phyloP scores from a whole-genome alignment of 257 asterid species.

The Jacaranda copaia region DNA sequence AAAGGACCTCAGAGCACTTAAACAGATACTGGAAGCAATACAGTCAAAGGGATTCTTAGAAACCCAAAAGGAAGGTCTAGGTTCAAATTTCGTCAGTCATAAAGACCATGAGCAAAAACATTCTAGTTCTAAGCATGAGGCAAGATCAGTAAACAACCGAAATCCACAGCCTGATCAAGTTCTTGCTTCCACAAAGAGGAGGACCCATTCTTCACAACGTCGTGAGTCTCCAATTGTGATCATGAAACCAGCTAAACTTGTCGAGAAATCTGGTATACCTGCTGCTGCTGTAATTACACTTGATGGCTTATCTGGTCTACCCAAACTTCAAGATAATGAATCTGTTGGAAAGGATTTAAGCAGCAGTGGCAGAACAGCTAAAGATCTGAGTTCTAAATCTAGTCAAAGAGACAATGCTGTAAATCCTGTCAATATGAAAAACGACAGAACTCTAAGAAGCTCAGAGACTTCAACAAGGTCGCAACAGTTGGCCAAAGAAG shows the following conservation, averaged over 20 bases:
- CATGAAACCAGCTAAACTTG: conserved; percentile 75
- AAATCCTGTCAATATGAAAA: conserved; percentile 42
- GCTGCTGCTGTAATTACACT: conserved; percentile 59
- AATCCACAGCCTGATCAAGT: conserved; percentile 44
- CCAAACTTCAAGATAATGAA: conserved; percentile 45
- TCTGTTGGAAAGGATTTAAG: conserved; percentile 46
- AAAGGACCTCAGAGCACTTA: conserved; percentile 83
- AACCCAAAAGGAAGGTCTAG: conserved; percentile 51
- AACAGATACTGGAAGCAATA: conserved; percentile 80
- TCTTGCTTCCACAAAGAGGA: conserved; percentile 46
- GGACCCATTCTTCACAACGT: conserved; percentile 40
- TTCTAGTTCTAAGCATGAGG: conserved; percentile 43
- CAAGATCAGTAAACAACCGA: conserved; percentile 41
- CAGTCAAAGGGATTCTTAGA: conserved; percentile 69
- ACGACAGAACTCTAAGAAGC: conserved; percentile 45
- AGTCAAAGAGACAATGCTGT: conserved; percentile 6
- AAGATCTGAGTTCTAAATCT: conserved; percentile 30
- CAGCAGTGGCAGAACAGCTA: conserved; percentile 33
- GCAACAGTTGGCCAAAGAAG: conserved; percentile 52
- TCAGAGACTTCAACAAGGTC: conserved; percentile 49
- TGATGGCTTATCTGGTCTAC: conserved; percentile 46
- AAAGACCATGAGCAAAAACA: conserved; percentile 48
- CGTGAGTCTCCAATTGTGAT: conserved; percentile 76
- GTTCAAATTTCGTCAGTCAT: conserved; percentile 39
- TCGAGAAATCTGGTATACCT: conserved; percentile 62